phyloP scores from a whole-genome alignment of 1,139 yeast species.

The Saccharomyces uvarum region DNA sequence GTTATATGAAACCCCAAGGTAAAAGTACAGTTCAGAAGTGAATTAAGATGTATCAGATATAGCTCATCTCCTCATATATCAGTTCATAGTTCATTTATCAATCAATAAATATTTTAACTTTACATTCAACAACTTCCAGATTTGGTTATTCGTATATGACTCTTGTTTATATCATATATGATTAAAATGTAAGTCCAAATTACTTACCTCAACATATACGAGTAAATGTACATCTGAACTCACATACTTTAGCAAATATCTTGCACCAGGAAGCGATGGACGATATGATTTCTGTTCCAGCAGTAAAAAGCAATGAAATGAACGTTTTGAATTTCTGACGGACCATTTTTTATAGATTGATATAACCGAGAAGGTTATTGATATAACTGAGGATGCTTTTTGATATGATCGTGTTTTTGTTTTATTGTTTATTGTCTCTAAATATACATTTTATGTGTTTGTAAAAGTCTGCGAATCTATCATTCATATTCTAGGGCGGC shows the following conservation, averaged over 20 bases:
- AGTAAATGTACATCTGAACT: background rate
- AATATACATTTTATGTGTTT: too few species aligned
- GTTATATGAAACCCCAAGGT: too few species aligned
- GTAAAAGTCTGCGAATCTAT: background rate
- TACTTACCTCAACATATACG: background rate
- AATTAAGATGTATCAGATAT: too few species aligned
- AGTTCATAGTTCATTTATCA: background rate
- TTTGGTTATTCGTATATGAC: background rate
- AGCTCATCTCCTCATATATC: too few species aligned
- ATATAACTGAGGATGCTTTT: background rate
- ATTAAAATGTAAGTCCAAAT: background rate
- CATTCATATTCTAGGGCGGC: slow-evolving; percentile 26
- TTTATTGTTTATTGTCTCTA: background rate
- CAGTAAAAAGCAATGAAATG: background rate
- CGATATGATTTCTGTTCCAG: background rate
- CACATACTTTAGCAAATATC: background rate
- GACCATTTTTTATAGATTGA: background rate
- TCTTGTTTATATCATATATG: background rate
- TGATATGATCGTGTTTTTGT: background rate
- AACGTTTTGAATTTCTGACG: background rate
- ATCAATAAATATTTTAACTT: too few species aligned
- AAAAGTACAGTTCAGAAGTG: too few species aligned
- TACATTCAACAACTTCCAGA: background rate
- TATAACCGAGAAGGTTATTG: background rate
- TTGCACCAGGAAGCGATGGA: background rate